phyloP scores from a whole-genome alignment of 1,284 basidiomycete species.

The Leccinum fallax region DNA sequence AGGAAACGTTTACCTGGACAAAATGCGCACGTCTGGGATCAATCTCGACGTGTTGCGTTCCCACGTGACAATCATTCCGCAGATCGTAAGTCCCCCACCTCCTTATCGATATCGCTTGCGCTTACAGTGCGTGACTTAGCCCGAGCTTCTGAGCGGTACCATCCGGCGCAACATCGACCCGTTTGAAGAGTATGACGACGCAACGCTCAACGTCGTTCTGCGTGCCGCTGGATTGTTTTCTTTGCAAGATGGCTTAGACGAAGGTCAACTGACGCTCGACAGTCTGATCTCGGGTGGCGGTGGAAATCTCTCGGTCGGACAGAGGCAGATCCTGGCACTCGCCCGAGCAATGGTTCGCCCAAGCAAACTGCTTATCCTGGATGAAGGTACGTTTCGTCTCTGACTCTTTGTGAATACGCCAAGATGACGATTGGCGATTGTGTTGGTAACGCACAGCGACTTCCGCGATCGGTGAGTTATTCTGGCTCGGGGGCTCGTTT shows the following conservation, averaged over 20 bases:
- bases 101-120: too few species aligned
- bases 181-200: constrained; percentile 74
- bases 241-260: constrained; percentile 49
- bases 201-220: constrained; percentile 55
- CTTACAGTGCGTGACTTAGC: not conserved
- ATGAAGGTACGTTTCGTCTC: constrained; percentile 35
- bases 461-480: constrained; percentile 33
- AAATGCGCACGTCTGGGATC: constrained; percentile 38
- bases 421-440: not conserved
- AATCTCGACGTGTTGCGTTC: constrained; percentile 11
- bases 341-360: constrained; percentile 40
- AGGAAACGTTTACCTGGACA: constrained; percentile 58
- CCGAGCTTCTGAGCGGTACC: constrained; percentile 43
- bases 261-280: constrained; percentile 33
- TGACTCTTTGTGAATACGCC: not conserved
- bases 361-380: constrained; percentile 35
- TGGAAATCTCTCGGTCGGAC: constrained; percentile 69
- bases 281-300: constrained; percentile 60
- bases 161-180: constrained; percentile 67
- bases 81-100: not conserved
- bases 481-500: too few species aligned
- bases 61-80: constrained; percentile 3
- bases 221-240: constrained; percentile 57
- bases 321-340: constrained; percentile 63
- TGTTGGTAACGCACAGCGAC: constrained; percentile 32